Percentiles rank a stretch among this genome's conserved stretches.
Conservation (phyloP, 2,329 filamentous ascomycete genomes). For the Paecilomyces variotii region DNA sequence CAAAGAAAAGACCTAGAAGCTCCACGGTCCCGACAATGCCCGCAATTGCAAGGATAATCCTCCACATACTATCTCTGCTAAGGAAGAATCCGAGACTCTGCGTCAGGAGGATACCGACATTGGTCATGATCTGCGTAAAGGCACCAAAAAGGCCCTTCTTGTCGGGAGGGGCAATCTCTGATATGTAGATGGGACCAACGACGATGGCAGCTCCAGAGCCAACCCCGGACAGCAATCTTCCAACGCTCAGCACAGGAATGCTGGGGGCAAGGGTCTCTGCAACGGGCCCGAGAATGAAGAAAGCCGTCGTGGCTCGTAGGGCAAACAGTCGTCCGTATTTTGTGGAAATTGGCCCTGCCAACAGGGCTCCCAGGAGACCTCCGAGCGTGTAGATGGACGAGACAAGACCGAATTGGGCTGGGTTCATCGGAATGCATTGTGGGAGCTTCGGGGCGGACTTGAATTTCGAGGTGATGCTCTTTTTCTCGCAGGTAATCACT, state of each 20-base stretch:
- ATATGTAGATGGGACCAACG: constrained; percentile 89
- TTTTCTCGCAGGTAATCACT: constrained; percentile 77
- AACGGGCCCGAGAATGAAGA: constrained; percentile 68
- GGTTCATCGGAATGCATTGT: constrained; percentile 82
- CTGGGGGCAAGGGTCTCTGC: constrained; percentile 65
- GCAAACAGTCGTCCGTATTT: constrained; percentile 64
- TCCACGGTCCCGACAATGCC: constrained; percentile 62
- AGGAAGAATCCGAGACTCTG: constrained; percentile 83
- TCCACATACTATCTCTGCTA: constrained; percentile 71
- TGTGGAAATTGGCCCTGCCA: constrained; percentile 70
- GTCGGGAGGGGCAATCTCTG: constrained; percentile 71
- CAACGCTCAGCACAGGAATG: constrained; percentile 61
- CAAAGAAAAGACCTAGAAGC: constrained; percentile 60
- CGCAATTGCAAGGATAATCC: constrained; percentile 70
- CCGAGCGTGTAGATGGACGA: constrained; percentile 89
- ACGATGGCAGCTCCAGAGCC: constrained; percentile 86
- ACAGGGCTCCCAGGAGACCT: constrained; percentile 74
- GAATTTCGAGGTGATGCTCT: constrained; percentile 36
- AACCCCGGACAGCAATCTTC: constrained; percentile 71
- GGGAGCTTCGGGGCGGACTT: constrained; percentile 29
- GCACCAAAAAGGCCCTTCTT: constrained; percentile 70
- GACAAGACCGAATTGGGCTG: constrained; percentile 73
- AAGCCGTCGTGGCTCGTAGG: constrained; percentile 68
- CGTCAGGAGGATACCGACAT: constrained; percentile 75
- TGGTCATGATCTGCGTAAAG: constrained; percentile 88